phyloP scores from a whole-genome alignment of 169 alveolate genomes.

The Toxoplasma gondii region DNA sequence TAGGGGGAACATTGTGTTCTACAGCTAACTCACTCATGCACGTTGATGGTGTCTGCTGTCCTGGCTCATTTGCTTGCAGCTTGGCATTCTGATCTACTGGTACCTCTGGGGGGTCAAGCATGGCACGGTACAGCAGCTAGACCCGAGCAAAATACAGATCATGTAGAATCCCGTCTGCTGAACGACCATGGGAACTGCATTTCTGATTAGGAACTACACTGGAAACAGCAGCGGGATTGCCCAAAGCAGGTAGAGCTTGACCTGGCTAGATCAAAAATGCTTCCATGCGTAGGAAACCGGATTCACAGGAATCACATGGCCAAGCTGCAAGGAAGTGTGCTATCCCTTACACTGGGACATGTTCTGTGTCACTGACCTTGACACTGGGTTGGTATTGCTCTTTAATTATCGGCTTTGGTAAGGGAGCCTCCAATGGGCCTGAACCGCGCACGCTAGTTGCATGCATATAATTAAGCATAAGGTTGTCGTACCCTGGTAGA shows the following conservation, averaged over 20 bases:
- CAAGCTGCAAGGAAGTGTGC: slow-evolving; percentile 9
- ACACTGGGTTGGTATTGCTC: not conserved
- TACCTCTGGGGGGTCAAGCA: slow-evolving; percentile 63
- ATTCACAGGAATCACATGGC: slow-evolving; percentile 45
- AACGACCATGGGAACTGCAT: not conserved
- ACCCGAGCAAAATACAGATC: slow-evolving; percentile 44
- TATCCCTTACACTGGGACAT: not conserved
- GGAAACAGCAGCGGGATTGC: not conserved
- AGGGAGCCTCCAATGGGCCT: slow-evolving; percentile 1
- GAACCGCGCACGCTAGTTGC: not conserved
- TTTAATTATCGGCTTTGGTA: not conserved
- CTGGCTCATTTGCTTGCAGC: slow-evolving; percentile 28
- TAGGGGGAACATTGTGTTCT: not conserved
- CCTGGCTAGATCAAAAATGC: not conserved
- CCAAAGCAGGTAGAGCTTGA: not conserved
- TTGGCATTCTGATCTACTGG: slow-evolving; percentile 56
- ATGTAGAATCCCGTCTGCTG: not conserved
- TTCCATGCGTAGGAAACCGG: slow-evolving; percentile 1
- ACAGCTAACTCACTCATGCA: not conserved
- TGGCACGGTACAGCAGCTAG: slow-evolving; percentile 58
- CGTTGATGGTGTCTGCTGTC: too few species aligned
- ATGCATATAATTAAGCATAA: not conserved
- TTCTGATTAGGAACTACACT: not conserved
- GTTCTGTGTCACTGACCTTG: not conserved
- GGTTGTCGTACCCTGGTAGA: not conserved